phyloP scores from a whole-genome alignment of 208 protist genomes.

The Crithidia mellificae region DNA sequence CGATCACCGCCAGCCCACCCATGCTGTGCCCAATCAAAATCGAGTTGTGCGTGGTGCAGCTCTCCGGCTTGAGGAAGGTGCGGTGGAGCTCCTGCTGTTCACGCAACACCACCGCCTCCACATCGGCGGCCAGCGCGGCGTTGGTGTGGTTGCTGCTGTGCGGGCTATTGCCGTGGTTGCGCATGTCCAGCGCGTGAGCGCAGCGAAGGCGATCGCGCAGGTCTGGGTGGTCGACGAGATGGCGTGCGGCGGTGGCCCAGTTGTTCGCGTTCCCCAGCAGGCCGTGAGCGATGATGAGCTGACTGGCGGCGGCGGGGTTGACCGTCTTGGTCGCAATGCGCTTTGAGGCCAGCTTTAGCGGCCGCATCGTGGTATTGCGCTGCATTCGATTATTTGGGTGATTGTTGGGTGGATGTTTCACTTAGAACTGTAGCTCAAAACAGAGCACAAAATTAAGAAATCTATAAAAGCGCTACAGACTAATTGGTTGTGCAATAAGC shows the following conservation, averaged over 20 bases:
- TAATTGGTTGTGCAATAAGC: no score
- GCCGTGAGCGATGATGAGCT: conserved; percentile 74
- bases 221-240: conserved; percentile 45
- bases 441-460: not conserved
- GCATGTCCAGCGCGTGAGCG: conserved; percentile 71
- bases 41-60: conserved; percentile 22
- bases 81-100: conserved; percentile 34
- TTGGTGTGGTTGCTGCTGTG: conserved; percentile 64
- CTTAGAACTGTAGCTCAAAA: not conserved
- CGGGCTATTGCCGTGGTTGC: conserved; percentile 81
- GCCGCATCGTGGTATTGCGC: conserved; percentile 1
- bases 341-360: conserved; percentile 35
- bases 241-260: conserved; percentile 59
- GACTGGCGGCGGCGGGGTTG: conserved; percentile 25
- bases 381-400: no score
- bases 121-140: conserved; percentile 65
- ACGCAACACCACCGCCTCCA: conserved; percentile 63
- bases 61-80: conserved; percentile 2
- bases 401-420: not conserved
- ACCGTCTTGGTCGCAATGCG: conserved; percentile 29
- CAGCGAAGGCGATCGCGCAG: conserved; percentile 47
- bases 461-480: not conserved
- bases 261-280: conserved; percentile 79
- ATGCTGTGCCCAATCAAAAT: conserved; percentile 90
- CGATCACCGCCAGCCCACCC: conserved; percentile 81